Evolutionary conservation across 345 rosid genomes (phyloP).

Genomic region (Nasturtium officinale): DNA sequence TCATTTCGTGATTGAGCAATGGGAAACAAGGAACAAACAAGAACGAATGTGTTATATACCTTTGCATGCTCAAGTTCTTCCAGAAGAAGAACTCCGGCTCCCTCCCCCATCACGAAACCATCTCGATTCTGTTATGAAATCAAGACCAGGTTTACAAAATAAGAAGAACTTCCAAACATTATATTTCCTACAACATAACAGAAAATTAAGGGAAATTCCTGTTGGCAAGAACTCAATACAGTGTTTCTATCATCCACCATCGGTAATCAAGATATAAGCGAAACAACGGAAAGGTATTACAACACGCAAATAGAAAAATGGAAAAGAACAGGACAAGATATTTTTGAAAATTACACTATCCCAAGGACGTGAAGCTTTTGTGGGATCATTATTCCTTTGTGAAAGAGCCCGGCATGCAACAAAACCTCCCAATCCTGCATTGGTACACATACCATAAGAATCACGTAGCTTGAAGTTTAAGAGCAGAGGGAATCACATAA

Average conservation of each 20-base stretch:
- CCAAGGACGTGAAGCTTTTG: slow-evolving; percentile 99
- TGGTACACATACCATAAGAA: slow-evolving; percentile 32
- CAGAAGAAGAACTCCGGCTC: slow-evolving; percentile 94
- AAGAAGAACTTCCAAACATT: neutral
- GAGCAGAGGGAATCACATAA: slow-evolving; percentile 5
- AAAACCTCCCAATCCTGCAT: slow-evolving; percentile 96
- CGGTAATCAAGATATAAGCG: neutral
- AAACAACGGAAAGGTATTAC: neutral
- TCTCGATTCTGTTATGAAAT: slow-evolving; percentile 67
- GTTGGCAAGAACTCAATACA: neutral
- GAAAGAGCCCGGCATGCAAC: slow-evolving; percentile 93
- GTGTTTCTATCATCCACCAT: slow-evolving; percentile 10
- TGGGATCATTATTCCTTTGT: slow-evolving; percentile 79
- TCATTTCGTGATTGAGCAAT: neutral
- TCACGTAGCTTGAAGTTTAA: slow-evolving; percentile 13
- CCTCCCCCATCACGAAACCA: slow-evolving; percentile 99
- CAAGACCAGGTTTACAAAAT: slow-evolving; percentile 6
- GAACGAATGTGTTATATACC: slow-evolving; percentile 49
- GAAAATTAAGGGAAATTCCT: neutral
- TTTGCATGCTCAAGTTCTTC: slow-evolving; percentile 97
- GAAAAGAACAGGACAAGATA: slow-evolving; percentile 3
- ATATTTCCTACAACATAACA: neutral
- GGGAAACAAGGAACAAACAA: neutral
- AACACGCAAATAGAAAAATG: neutral
- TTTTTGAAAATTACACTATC: slow-evolving; percentile 58